Base-by-base conservation (phyloP, 306 rosid species). In the Corylus avellana region DNA sequence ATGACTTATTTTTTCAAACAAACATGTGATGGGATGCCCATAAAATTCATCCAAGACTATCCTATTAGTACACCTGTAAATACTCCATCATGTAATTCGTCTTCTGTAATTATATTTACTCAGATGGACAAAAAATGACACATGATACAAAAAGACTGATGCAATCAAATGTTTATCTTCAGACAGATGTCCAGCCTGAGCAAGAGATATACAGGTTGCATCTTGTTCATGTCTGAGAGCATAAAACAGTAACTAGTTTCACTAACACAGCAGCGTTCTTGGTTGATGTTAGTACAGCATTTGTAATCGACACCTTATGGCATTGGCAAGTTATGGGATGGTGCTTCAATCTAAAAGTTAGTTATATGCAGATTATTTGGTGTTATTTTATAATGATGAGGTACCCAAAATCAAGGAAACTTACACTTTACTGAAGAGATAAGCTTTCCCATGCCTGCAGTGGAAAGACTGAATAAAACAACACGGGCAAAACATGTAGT, bases 351-450 rank as follows among this genome's bases (percentile, higher is more conserved):
- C 73, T 75, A 64, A 74, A 84, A 62, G 72, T 71, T 56, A 76
- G 37, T 37, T n/a, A 72, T 39, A 68, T 39, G 51, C 70, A 59
- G 42, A 27, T 20, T 32, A 61, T 46, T 62, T 53, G 63, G 51
- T 64, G 20, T 46, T 8, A 47, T 16, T 22, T n/a, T 17, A 56
- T 59, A 3, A 59, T 22, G 66, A 22, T 11, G 37, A 59, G 35
- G 66, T 22, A 13, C 37, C 12, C 64, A 58, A 58, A 58, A 58
- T 58, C 64, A 58, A 59, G 66, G 66, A 25, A 59, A 59, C 66
- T 59, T 59, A 94, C 97, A 93, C 98, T 79, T 93, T 91, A 75
- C 58, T 89, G 92, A 93, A 93, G 93, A 91, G 98, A 88, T 93
- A 94, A 77, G 96, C 98, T 87, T 89, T 87, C 86, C 96, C 98